Conservation (phyloP, 768 basidiomycete genomes). For the Boletus rubropictus region DNA sequence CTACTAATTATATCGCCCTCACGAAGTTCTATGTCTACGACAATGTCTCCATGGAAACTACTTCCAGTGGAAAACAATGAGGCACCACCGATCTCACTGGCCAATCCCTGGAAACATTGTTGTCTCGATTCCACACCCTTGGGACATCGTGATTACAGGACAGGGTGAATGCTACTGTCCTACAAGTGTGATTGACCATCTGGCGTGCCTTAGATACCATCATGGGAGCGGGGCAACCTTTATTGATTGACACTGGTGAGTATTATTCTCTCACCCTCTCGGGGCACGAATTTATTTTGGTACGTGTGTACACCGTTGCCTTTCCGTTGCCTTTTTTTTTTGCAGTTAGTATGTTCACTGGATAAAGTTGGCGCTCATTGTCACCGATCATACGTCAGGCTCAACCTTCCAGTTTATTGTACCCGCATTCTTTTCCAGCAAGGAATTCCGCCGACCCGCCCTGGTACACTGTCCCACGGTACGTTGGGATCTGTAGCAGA, state of each 20-base stretch:
- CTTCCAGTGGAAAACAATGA: not conserved
- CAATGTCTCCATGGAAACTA: conserved; percentile 4
- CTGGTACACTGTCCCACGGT: not conserved
- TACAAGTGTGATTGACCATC: too few relatives aligned
- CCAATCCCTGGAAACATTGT: not conserved
- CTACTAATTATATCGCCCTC: not conserved
- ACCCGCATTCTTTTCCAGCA: not conserved
- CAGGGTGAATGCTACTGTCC: not conserved
- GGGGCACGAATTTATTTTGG: not conserved
- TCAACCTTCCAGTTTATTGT: not conserved
- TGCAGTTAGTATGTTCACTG: not conserved
- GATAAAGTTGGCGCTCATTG: not conserved
- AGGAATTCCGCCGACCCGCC: not conserved
- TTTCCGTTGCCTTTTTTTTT: not conserved
- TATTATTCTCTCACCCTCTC: not conserved
- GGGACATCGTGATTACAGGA: not conserved
- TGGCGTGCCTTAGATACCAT: not conserved
- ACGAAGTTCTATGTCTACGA: not conserved
- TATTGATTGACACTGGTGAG: not conserved
- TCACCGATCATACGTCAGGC: not conserved
- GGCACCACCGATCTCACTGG: not conserved
- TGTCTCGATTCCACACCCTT: not conserved
- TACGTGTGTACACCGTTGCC: not conserved
- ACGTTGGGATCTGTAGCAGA: too few relatives aligned
- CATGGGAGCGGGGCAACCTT: not conserved